Conservation (phyloP, 306 rosid species). For the Malus fusca region DNA sequence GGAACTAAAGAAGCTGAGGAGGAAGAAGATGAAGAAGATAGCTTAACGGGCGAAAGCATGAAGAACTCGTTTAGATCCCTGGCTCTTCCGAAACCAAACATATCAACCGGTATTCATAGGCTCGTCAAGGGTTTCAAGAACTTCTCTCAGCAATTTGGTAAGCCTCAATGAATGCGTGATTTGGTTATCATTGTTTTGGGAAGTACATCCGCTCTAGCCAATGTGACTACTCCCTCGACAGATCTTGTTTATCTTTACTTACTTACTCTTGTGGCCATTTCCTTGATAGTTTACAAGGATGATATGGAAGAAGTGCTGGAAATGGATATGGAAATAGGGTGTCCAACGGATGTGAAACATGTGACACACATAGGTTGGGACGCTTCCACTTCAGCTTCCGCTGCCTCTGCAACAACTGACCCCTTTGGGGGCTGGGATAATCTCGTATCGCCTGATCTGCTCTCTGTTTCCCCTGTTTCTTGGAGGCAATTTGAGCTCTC, state of each 20-base stretch:
- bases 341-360: slow-evolving; percentile 90
- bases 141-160: slow-evolving; percentile 80
- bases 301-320: slow-evolving; percentile 39
- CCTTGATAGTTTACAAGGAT: slow-evolving; percentile 48
- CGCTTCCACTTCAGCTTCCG: slow-evolving; percentile 25
- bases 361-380: slow-evolving; percentile 95
- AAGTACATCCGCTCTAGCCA: neutral
- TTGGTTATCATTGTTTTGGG: neutral
- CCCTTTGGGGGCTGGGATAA: slow-evolving; percentile 44
- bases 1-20: slow-evolving; percentile 31
- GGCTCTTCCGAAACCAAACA: slow-evolving; percentile 55
- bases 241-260: neutral
- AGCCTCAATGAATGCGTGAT: neutral
- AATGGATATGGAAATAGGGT: slow-evolving; percentile 81
- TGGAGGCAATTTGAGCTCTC: slow-evolving; percentile 26
- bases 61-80: slow-evolving; percentile 46
- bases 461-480: slow-evolving; percentile 37
- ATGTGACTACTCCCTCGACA: neutral
- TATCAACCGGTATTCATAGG: slow-evolving; percentile 51
- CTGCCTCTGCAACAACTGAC: slow-evolving; percentile 14
- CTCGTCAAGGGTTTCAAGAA: slow-evolving; percentile 83
- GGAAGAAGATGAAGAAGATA: slow-evolving; percentile 35
- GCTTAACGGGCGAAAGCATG: slow-evolving; percentile 40
- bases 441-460: slow-evolving; percentile 42
- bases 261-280: neutral